These are phyloP conservation scores for Dunaliella primolecta DNA, from an alignment of 139 green algal species.

Conservation along the genomic window DNA sequence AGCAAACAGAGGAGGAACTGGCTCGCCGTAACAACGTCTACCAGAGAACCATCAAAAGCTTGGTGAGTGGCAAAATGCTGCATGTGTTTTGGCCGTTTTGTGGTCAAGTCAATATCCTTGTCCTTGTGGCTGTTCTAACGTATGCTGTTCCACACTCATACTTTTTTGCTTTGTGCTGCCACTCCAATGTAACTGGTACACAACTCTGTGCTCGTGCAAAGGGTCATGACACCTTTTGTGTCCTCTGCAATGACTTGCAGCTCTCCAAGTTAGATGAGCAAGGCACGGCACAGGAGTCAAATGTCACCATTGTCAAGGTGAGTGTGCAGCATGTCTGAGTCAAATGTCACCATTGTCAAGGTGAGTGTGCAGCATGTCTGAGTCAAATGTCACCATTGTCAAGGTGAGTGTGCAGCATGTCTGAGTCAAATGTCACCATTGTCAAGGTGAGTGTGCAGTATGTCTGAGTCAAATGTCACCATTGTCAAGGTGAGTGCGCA, in stretches of 20 bases:
- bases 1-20: slow-evolving; percentile 69
- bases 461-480: too few species aligned
- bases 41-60: slow-evolving; percentile 50
- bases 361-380: neutral
- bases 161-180: neutral
- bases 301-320: neutral
- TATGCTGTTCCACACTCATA: neutral
- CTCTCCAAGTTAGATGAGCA: slow-evolving; percentile 22
- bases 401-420: neutral
- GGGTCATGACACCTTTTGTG: neutral
- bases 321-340: neutral
- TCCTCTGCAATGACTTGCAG: slow-evolving; percentile 4
- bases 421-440: neutral
- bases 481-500: too few species aligned
- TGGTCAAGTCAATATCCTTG: too few species aligned
- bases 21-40: slow-evolving; percentile 55
- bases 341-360: neutral
- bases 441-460: too few species aligned
- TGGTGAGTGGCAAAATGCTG: slow-evolving; percentile 18
- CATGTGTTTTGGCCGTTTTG: too few species aligned
- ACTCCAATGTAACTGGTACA: neutral
- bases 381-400: neutral
- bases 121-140: neutral
- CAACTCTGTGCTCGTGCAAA: neutral
- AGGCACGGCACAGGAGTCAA: slow-evolving; percentile 14